Evolutionary conservation across 768 basidiomycete species (phyloP).

Genomic region (Dioszegia aurantiaca): DNA sequence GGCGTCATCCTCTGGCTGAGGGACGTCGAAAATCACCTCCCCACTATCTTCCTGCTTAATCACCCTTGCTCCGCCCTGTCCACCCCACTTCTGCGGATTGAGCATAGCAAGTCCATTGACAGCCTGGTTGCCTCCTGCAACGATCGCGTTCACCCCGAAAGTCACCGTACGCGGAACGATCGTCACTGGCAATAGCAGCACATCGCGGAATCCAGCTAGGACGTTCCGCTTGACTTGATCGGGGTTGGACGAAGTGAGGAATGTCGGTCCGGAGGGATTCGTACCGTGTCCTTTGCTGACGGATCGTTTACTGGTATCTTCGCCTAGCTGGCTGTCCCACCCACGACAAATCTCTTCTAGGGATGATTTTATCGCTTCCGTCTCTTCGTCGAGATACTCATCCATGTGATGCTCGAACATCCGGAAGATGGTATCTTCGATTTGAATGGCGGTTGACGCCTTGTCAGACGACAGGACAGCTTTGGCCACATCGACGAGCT

Average conservation of each 20-base stretch:
- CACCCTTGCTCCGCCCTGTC: slow-evolving; percentile 39
- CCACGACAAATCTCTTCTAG: slow-evolving; percentile 71
- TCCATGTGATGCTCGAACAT: slow-evolving; percentile 99
- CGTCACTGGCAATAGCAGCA: slow-evolving; percentile 87
- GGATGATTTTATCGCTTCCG: slow-evolving; percentile 70
- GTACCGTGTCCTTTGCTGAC: slow-evolving; percentile 16
- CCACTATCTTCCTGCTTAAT: slow-evolving; percentile 29
- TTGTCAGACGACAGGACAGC: slow-evolving; percentile 54
- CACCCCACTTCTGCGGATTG: slow-evolving; percentile 82
- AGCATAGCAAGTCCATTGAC: slow-evolving; percentile 84
- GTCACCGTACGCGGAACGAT: slow-evolving; percentile 79
- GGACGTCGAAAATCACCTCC: slow-evolving; percentile 27
- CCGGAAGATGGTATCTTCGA: slow-evolving; percentile 78
- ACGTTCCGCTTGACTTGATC: slow-evolving; percentile 89
- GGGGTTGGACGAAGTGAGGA: slow-evolving; percentile 80
- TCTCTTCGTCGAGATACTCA: slow-evolving; percentile 92
- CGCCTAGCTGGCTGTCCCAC: slow-evolving; percentile 63
- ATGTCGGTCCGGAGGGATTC: slow-evolving; percentile 55
- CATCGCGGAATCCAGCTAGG: slow-evolving; percentile 82
- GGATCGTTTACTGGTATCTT: slow-evolving; percentile 23
- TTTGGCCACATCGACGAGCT: slow-evolving; percentile 74
- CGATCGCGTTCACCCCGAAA: slow-evolving; percentile 54
- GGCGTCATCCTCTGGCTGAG: neutral
- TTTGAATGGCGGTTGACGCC: slow-evolving; percentile 23
- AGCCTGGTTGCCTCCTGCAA: slow-evolving; percentile 71